phyloP scores from a whole-genome alignment of 1,284 basidiomycete species.

The Paramarasmius palmivorus region DNA sequence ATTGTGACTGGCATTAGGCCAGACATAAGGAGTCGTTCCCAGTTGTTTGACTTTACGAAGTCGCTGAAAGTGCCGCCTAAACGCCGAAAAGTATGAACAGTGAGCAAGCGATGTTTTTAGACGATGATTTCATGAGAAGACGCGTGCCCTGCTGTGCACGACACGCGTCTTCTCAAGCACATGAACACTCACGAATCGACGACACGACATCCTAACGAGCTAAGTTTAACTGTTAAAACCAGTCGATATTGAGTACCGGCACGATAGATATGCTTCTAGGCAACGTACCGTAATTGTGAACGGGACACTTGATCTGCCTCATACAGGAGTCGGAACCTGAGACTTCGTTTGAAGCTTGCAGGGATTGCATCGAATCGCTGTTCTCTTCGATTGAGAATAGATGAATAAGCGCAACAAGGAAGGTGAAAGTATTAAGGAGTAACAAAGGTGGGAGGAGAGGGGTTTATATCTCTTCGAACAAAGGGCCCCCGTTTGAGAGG shows the following conservation, averaged over 20 bases:
- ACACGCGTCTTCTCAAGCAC: neutral
- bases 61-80: conserved; percentile 72
- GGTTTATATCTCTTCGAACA: too few species aligned
- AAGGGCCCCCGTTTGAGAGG: too few species aligned
- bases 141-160: too few species aligned
- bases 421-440: too few species aligned
- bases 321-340: too few species aligned
- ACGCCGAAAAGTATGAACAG: neutral
- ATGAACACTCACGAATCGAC: neutral
- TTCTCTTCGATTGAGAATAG: too few species aligned
- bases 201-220: neutral
- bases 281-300: conserved; percentile 7
- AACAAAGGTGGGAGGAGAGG: too few species aligned
- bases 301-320: conserved; percentile 6
- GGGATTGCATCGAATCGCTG: too few species aligned
- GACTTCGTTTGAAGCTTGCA: too few species aligned
- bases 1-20: conserved; percentile 74
- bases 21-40: conserved; percentile 73
- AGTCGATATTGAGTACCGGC: neutral
- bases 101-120: neutral
- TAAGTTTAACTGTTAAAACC: neutral
- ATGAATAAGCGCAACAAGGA: too few species aligned
- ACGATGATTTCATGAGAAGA: neutral
- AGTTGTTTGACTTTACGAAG: conserved; percentile 76
- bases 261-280: conserved; percentile 14